phyloP scores from a whole-genome alignment of 352 stramenopile species.

The Pythium brassicae region DNA sequence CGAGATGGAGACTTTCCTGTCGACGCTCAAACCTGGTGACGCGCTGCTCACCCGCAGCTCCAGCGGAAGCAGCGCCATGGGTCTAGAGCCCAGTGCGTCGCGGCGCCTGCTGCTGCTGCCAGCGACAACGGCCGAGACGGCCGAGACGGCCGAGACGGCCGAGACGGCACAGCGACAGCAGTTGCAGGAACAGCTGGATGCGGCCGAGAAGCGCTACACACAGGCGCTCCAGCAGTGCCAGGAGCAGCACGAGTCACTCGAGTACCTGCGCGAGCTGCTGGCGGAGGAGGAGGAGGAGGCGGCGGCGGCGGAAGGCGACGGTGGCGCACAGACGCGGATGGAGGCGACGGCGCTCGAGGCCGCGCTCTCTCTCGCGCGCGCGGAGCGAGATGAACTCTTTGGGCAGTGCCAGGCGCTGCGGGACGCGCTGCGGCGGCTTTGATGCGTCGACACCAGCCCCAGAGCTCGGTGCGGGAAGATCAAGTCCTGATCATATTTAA shows the following conservation, averaged over 20 bases:
- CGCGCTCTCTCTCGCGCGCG: conserved; percentile 28
- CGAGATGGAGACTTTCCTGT: conserved; percentile 57
- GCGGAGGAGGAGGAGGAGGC: conserved; percentile 35
- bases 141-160: no score
- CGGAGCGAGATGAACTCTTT: conserved; percentile 63
- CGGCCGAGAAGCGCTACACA: conserved; percentile 65
- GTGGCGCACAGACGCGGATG: conserved; percentile 9
- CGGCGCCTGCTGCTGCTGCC: not conserved
- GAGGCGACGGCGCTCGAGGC: conserved; percentile 24
- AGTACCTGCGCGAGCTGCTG: conserved; percentile 56
- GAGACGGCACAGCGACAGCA: conserved; percentile 18
- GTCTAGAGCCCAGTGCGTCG: conserved; percentile 4
- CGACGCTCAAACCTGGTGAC: conserved; percentile 13
- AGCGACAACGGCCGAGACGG: not conserved
- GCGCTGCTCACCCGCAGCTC: not conserved
- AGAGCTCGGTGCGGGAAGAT: not conserved
- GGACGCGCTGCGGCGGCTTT: conserved; percentile 33
- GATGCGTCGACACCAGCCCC: not conserved
- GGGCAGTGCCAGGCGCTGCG: conserved; percentile 53
- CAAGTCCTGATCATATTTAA: no score
- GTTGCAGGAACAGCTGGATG: conserved; percentile 60
- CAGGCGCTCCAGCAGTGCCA: conserved; percentile 66
- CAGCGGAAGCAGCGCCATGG: not conserved
- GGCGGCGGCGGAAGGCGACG: not conserved
- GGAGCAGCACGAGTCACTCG: conserved; percentile 55